Conservation (phyloP, 495 filamentous ascomycete genomes). For the Symbiotaphrina buchneri region DNA sequence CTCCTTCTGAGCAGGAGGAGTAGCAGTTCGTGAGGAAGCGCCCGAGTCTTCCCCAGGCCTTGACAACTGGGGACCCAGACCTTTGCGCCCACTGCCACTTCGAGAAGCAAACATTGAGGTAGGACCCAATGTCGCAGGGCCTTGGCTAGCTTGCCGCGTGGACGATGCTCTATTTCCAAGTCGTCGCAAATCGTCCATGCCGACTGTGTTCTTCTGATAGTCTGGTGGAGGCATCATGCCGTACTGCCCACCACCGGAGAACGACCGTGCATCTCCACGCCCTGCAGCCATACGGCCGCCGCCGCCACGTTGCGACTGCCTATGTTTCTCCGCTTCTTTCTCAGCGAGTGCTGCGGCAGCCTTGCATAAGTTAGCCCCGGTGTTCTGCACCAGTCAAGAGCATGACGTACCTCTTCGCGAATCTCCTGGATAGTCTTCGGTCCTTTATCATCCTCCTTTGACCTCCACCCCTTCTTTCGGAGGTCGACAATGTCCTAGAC, state of each 20-base stretch:
- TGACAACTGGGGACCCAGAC: slow-evolving; percentile 43
- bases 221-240: slow-evolving; percentile 40
- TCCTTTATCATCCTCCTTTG: slow-evolving; percentile 77
- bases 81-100: slow-evolving; percentile 67
- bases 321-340: slow-evolving; percentile 37
- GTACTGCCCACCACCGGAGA: slow-evolving; percentile 36
- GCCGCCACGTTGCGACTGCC: slow-evolving; percentile 29
- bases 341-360: slow-evolving; percentile 46
- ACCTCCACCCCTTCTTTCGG: slow-evolving; percentile 47
- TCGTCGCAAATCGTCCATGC: slow-evolving; percentile 70
- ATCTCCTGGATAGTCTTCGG: slow-evolving; percentile 92
- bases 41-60: slow-evolving; percentile 58
- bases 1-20: slow-evolving; percentile 45
- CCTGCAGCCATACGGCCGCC: slow-evolving; percentile 47
- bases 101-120: slow-evolving; percentile 53
- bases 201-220: slow-evolving; percentile 56
- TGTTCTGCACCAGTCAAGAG: slow-evolving; percentile 8
- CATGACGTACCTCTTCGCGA: slow-evolving; percentile 44
- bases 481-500: slow-evolving; percentile 64
- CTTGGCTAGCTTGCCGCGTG: slow-evolving; percentile 34
- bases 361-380: slow-evolving; percentile 15
- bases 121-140: slow-evolving; percentile 35
- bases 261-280: slow-evolving; percentile 69
- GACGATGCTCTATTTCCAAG: slow-evolving; percentile 39
- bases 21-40: slow-evolving; percentile 69